Base-by-base conservation (phyloP, 2,329 filamentous ascomycete species). In the Hypoxylon sp. region DNA sequence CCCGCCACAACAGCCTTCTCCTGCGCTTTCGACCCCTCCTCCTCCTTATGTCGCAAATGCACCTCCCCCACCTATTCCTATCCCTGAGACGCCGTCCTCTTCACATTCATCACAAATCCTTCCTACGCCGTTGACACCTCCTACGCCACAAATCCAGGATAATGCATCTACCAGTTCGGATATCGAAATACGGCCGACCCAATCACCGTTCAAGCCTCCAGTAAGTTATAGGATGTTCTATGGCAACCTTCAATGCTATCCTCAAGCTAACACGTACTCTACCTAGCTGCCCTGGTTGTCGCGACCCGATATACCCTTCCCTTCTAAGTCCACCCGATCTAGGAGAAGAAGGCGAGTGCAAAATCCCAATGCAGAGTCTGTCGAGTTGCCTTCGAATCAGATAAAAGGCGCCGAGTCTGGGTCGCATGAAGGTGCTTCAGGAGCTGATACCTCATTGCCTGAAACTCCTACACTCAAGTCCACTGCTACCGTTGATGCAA, bases 281-380 rank as follows among this genome's bases (percentile, higher is more conserved):
- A 29, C 64, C 11, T 64, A 89, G 86, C 79, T 90, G 8, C 88
- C 88, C 8, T 90, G 88, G 88, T 74, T 83, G 27, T 89, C 87
- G 0, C 78, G 78, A 32, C 85, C 86, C 2, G 84, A 86, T 32
- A 72, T 79, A 29, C 79, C 81, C 8, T 91, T 88, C 73, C 88
- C 88, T 11, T 73, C 74, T 2, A 81, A 79, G 71, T 71, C 77
- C 37, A 44, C 79, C 11, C 83, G 79, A 72, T 79, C 80, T 37
- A 82, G 80, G 70, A 84, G 83, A 76, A 84, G 80, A 71, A 77
- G 76, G 68, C 78, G 77, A 57, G 70, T 75, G 6, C 69, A 83
- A 21, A 78, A 76, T 17, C 75, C 78, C 6, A 76, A 82, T 42
- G 77, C 77, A 4, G 73, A 80, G 35, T 73, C 79, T 13, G 79